Percentiles rank a stretch among this genome's conserved stretches.
Conservation (phyloP, 2,329 filamentous ascomycete genomes). For the Xylariales sp. region DNA sequence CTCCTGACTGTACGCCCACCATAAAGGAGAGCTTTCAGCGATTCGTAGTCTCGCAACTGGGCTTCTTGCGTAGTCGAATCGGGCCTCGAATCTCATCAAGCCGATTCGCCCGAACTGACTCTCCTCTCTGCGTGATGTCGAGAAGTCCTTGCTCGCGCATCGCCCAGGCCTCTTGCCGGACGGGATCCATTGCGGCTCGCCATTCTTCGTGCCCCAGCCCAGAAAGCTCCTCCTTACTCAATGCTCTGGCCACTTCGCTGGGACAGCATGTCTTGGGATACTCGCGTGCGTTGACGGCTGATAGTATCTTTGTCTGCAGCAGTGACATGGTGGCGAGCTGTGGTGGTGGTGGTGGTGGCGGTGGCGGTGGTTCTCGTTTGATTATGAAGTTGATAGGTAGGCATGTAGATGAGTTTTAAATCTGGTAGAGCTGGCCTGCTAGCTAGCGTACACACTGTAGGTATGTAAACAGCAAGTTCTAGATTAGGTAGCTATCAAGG, state of each 20-base stretch:
- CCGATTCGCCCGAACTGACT: background rate
- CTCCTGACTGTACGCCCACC: too few species aligned
- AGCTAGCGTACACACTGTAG: too few species aligned
- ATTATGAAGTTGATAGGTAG: too few species aligned
- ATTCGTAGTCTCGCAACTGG: too few species aligned
- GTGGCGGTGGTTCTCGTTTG: too few species aligned
- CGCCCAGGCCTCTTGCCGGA: background rate
- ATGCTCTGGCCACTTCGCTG: constrained; percentile 2
- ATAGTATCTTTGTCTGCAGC: background rate
- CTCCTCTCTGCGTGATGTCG: constrained; percentile 5
- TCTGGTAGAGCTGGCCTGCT: too few species aligned
- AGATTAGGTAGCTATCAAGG: too few species aligned
- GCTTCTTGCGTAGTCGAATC: constrained; percentile 1
- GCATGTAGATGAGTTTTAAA: too few species aligned
- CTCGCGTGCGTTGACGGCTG: background rate
- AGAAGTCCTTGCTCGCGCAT: background rate
- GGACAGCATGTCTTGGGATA: constrained; percentile 2
- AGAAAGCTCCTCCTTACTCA: background rate
- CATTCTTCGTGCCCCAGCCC: background rate
- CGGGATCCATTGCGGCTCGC: constrained; percentile 1
- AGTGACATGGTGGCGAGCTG: constrained; percentile 2
- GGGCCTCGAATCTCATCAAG: constrained; percentile 1
- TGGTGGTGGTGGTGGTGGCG: too few species aligned
- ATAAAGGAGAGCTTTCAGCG: too few species aligned
- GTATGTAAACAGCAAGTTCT: too few species aligned